Conservation (phyloP, 306 rosid genomes). For the Cucurbita ficifolia region DNA sequence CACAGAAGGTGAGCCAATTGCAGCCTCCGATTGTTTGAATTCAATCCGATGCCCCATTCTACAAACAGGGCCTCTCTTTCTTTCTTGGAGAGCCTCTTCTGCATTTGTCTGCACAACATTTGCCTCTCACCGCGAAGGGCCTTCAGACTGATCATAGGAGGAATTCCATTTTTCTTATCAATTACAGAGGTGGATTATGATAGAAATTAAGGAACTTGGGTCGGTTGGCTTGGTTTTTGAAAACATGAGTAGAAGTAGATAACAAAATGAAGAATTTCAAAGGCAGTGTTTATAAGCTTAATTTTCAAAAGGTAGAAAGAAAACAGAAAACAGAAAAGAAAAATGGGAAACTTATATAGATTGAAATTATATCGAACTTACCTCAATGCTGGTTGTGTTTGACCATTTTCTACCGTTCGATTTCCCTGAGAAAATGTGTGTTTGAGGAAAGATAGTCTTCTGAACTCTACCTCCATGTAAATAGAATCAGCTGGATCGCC, state of each 20-base stretch:
- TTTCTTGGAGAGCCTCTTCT: slow-evolving; percentile 35
- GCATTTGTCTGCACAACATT: slow-evolving; percentile 67
- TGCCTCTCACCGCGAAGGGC: slow-evolving; percentile 62
- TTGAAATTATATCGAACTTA: slow-evolving; percentile 5
- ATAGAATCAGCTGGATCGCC: slow-evolving; percentile 71
- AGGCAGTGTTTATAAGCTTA: no score
- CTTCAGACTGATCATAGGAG: slow-evolving; percentile 26
- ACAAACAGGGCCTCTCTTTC: slow-evolving; percentile 51
- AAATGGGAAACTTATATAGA: not conserved
- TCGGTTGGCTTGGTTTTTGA: no score
- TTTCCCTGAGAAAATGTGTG: slow-evolving; percentile 40
- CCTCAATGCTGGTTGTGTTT: slow-evolving; percentile 47
- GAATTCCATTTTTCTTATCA: not conserved
- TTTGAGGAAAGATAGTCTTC: slow-evolving; percentile 64
- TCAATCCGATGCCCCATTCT: slow-evolving; percentile 59
- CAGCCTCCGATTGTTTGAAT: slow-evolving; percentile 50
- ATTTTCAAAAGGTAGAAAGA: no score
- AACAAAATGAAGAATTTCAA: no score
- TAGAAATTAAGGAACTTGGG: not conserved
- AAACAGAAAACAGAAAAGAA: no score
- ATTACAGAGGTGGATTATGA: not conserved
- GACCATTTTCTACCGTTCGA: slow-evolving; percentile 46
- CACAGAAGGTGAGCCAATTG: slow-evolving; percentile 56
- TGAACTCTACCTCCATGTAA: slow-evolving; percentile 77
- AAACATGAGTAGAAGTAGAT: no score